phyloP scores from a whole-genome alignment of 495 filamentous ascomycete species.

The Clavariopsis aquatica region DNA sequence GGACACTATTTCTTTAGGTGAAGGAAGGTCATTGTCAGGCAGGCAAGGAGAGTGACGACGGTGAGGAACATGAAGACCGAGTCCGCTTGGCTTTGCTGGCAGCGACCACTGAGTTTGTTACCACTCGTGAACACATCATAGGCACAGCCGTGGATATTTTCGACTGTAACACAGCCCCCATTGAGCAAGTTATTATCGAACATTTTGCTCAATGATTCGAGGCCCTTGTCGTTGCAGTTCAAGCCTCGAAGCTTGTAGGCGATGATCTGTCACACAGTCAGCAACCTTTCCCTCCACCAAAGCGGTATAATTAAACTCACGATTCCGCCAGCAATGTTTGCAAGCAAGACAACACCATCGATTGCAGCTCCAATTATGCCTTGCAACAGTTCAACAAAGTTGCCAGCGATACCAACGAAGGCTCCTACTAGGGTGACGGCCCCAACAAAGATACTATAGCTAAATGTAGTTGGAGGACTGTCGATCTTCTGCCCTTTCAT shows the following conservation, averaged over 20 bases:
- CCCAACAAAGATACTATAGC: constrained; percentile 15
- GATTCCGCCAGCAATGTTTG: constrained; percentile 53
- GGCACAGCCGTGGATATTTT: neutral
- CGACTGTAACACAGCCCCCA: constrained; percentile 11
- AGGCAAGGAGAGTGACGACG: constrained; percentile 3
- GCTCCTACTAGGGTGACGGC: constrained; percentile 6
- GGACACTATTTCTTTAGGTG: neutral
- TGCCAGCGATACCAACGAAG: constrained; percentile 14
- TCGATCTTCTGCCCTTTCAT: constrained; percentile 23
- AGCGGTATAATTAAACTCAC: constrained; percentile 47
- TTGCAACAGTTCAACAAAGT: constrained; percentile 12
- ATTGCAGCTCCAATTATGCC: constrained; percentile 9
- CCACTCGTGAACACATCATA: neutral
- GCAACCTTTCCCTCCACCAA: neutral
- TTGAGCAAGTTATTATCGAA: constrained; percentile 14
- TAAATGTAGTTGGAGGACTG: neutral
- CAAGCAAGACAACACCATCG: constrained; percentile 1
- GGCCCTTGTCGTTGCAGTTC: constrained; percentile 40
- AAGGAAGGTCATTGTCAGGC: constrained; percentile 4
- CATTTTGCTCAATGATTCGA: neutral
- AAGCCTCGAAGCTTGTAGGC: constrained; percentile 48
- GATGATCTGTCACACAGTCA: constrained; percentile 45
- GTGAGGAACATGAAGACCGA: constrained; percentile 29
- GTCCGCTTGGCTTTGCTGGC: constrained; percentile 20
- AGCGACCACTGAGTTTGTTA: constrained; percentile 10